These are phyloP conservation scores for Chimonanthus praecox DNA, from an alignment of 164 flowering plant genomes.

Conservation along the genomic window DNA sequence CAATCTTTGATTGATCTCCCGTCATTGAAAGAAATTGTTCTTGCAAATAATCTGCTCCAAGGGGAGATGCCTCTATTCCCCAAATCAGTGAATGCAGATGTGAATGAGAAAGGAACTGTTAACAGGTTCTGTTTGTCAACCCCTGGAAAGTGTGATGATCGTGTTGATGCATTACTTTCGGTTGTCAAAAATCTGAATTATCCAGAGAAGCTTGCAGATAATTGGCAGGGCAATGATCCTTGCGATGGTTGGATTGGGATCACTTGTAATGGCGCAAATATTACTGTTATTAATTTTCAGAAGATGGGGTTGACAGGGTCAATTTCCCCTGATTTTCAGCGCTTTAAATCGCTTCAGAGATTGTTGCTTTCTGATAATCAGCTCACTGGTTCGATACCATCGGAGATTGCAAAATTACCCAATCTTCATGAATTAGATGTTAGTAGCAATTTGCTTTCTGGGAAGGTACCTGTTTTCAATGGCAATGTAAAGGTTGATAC, in stretches of 20 bases:
- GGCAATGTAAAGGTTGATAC: conserved; percentile 32
- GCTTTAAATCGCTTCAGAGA: conserved; percentile 35
- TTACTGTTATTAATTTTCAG: conserved; percentile 44
- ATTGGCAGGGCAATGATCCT: conserved; percentile 82
- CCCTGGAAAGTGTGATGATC: conserved; percentile 65
- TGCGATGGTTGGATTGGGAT: conserved; percentile 57
- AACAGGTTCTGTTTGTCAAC: conserved; percentile 29
- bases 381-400: conserved; percentile 67
- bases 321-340: conserved; percentile 52
- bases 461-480: conserved; percentile 47
- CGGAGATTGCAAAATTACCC: conserved; percentile 47
- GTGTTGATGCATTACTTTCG: conserved; percentile 45
- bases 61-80: conserved; percentile 68
- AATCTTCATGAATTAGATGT: conserved; percentile 47
- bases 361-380: conserved; percentile 49
- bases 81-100: conserved; percentile 40
- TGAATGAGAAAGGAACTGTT: neutral
- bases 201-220: conserved; percentile 46
- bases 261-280: conserved; percentile 31
- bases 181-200: conserved; percentile 49
- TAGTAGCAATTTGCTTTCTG: conserved; percentile 54
- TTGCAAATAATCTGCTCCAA: conserved; percentile 79
- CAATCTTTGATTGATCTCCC: conserved; percentile 40
- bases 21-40: conserved; percentile 42
- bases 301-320: conserved; percentile 57